A percentile compares a stretch with the other conserved stretches of the same genome.
These are phyloP conservation scores for Mycosarcoma maydis DNA, from an alignment of 1,284 basidiomycete genomes.

Conservation along the genomic window DNA sequence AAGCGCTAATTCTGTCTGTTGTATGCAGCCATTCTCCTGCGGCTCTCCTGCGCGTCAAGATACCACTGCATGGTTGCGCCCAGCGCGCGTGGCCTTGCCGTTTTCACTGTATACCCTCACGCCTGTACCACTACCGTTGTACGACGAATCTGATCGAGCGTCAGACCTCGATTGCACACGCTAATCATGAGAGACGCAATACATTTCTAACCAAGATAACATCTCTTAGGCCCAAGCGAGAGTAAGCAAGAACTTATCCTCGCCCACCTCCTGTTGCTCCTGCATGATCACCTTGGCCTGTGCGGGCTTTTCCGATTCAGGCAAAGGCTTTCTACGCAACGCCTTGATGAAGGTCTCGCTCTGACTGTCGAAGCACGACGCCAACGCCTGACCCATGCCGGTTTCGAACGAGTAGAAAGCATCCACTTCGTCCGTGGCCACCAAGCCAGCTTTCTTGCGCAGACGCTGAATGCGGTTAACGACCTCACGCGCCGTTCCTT, in stretches of 20 bases:
- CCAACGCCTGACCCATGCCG: slow-evolving; percentile 73
- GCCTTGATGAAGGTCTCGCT: slow-evolving; percentile 80
- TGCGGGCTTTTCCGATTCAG: slow-evolving; percentile 64
- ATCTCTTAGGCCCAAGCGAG: slow-evolving; percentile 60
- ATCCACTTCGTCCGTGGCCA: slow-evolving; percentile 91
- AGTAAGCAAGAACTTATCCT: slow-evolving; percentile 76
- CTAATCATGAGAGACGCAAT: too few species aligned
- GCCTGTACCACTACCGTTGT: too few species aligned
- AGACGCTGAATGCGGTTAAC: slow-evolving; percentile 95
- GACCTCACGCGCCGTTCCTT: slow-evolving; percentile 89
- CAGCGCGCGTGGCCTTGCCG: too few species aligned
- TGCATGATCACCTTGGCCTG: slow-evolving; percentile 75
- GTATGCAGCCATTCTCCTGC: too few species aligned
- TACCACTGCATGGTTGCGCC: too few species aligned
- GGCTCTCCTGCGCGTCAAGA: too few species aligned
- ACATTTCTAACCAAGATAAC: too few species aligned
- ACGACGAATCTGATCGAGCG: too few species aligned
- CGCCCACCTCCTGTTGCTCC: slow-evolving; percentile 87
- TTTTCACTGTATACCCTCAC: too few species aligned
- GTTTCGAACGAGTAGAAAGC: slow-evolving; percentile 86
- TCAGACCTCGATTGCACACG: too few species aligned
- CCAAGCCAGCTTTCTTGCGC: slow-evolving; percentile 92
- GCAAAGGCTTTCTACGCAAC: slow-evolving; percentile 72
- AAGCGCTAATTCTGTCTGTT: slow-evolving; percentile 37
- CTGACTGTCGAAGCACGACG: slow-evolving; percentile 77